Evolutionary conservation across 495 filamentous ascomycete species (phyloP).

Genomic region (Platismatia glauca): DNA sequence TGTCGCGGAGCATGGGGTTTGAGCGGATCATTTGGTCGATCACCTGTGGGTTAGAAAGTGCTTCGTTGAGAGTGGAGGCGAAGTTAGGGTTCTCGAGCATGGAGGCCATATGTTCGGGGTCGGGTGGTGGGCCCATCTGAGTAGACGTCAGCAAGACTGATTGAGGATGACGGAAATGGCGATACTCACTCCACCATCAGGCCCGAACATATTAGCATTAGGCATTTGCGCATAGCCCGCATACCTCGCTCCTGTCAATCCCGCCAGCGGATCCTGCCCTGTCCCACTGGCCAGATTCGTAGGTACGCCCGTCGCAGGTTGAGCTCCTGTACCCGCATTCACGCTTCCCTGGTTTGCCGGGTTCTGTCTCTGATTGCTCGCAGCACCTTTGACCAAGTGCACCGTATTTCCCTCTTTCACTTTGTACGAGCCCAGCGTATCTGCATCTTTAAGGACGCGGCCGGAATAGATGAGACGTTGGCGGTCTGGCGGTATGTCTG

Average conservation of each 20-base stretch:
- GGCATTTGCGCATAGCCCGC: conserved; percentile 88
- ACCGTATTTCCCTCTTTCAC: conserved; percentile 94
- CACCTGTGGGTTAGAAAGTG: conserved; percentile 83
- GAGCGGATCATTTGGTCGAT: conserved; percentile 85
- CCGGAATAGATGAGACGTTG: conserved; percentile 97
- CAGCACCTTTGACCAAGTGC: conserved; percentile 91
- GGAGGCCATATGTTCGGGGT: conserved; percentile 65
- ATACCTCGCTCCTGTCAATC: conserved; percentile 86
- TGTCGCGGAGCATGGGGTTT: conserved; percentile 79
- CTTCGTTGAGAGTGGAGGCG: conserved; percentile 79
- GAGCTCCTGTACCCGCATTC: conserved; percentile 41
- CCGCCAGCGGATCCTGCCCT: conserved; percentile 82
- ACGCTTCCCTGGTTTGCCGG: conserved; percentile 42
- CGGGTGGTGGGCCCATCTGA: conserved; percentile 86
- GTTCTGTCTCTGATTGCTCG: conserved; percentile 70
- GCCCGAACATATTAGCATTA: conserved; percentile 81
- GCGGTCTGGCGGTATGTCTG: conserved; percentile 72
- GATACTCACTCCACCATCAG: conserved; percentile 85
- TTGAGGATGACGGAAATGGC: background rate
- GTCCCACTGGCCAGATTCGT: conserved; percentile 88
- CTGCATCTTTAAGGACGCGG: conserved; percentile 86
- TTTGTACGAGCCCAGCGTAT: conserved; percentile 78
- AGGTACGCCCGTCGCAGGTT: conserved; percentile 53
- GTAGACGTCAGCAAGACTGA: conserved; percentile 2
- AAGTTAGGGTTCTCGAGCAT: conserved; percentile 85